Conservation (phyloP, 2,329 filamentous ascomycete genomes). For the Saccharata proteae region DNA sequence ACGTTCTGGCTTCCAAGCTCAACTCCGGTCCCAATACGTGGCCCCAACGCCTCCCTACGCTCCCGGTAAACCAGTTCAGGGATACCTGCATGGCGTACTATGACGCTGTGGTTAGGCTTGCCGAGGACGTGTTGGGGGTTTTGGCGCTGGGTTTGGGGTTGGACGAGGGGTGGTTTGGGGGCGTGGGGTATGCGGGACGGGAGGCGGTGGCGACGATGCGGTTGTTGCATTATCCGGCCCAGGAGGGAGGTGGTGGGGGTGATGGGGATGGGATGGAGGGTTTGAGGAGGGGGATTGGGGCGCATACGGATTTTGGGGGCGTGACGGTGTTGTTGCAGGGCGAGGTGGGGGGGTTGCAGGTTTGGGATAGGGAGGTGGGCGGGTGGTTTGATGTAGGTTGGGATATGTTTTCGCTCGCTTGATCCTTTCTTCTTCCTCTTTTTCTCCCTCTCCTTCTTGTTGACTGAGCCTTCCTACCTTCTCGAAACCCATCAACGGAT, state of each 20-base stretch:
- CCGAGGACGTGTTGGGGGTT: slow-evolving; percentile 29
- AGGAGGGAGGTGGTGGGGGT: too few relatives aligned
- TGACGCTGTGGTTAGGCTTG: slow-evolving; percentile 24
- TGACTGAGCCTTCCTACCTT: too few relatives aligned
- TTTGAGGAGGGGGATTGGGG: slow-evolving; percentile 29
- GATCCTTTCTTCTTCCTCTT: neutral
- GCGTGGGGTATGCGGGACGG: slow-evolving; percentile 21
- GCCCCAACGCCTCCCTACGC: slow-evolving; percentile 16
- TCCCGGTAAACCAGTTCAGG: slow-evolving; percentile 21
- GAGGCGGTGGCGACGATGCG: slow-evolving; percentile 30
- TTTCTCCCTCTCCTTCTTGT: neutral
- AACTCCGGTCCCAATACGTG: slow-evolving; percentile 31
- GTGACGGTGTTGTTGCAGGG: slow-evolving; percentile 32
- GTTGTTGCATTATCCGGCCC: slow-evolving; percentile 29
- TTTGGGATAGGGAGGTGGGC: slow-evolving; percentile 17
- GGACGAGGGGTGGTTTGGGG: slow-evolving; percentile 24
- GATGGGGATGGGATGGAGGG: slow-evolving; percentile 24
- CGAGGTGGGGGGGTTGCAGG: slow-evolving; percentile 26
- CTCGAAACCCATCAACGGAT: too few relatives aligned
- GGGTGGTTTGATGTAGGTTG: slow-evolving; percentile 16
- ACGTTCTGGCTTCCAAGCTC: slow-evolving; percentile 26
- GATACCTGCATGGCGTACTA: slow-evolving; percentile 30
- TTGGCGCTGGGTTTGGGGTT: slow-evolving; percentile 30
- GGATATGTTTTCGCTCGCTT: neutral
- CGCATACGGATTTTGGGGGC: slow-evolving; percentile 32